These are phyloP conservation scores for Populus trichocarpa DNA, from an alignment of 441 rosid species.

Conservation along the genomic window DNA sequence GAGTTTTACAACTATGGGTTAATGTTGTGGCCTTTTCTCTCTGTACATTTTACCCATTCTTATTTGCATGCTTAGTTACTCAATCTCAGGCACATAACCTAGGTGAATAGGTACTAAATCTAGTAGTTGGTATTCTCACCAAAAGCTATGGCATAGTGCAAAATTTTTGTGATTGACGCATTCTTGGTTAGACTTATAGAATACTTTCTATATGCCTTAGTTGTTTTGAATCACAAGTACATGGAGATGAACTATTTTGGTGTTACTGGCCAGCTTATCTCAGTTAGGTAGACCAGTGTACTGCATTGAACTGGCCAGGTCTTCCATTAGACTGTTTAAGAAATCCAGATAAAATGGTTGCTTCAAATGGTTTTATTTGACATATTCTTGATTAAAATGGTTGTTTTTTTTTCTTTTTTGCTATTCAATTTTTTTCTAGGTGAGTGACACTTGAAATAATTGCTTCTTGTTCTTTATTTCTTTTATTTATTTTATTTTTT, in stretches of 20 bases:
- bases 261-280: not conserved
- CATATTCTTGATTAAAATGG: not conserved
- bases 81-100: not conserved
- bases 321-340: not conserved
- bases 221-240: not conserved
- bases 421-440: not conserved
- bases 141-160: not conserved
- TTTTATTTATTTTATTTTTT: too few species aligned
- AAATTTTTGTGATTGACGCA: not conserved
- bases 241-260: not conserved
- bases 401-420: not conserved
- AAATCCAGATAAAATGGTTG: not conserved
- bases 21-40: conserved; percentile 6
- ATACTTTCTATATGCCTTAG: not conserved
- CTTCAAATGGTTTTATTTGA: not conserved
- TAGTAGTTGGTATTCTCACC: not conserved
- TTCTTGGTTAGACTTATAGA: not conserved
- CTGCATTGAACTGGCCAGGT: not conserved
- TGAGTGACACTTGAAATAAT: not conserved
- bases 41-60: not conserved
- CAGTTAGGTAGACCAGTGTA: not conserved
- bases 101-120: not conserved
- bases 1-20: not conserved
- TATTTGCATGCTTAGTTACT: not conserved
- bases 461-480: not conserved